Base-by-base conservation (phyloP, 345 rosid genomes). In the Lepidium sativum region DNA sequence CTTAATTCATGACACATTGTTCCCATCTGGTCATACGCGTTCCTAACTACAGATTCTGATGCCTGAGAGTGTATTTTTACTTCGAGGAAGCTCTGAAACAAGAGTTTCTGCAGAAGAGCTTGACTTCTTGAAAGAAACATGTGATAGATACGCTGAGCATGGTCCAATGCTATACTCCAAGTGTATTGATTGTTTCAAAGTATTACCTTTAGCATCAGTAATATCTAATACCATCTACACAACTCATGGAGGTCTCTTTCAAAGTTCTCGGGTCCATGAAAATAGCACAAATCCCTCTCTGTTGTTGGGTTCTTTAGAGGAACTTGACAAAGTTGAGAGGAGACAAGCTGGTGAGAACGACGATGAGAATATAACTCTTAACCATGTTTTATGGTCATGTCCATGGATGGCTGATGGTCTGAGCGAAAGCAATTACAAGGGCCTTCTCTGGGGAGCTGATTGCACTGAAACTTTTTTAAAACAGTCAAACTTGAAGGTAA, bases 181-280 rank as follows among this genome's bases (percentile, higher is more conserved):
- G 49, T 80, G 75, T 42, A 63, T 80, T 8, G 72, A 69, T 50
- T 69, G 75, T 31, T 80, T 80, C 57, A 49, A 42, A 48, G 1
- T 31, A 49, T 67, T 80, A 68, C 84, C 84, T 41, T 67, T 80
- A 57, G 81, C 78, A 12, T 72, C 77, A 1, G 51, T 80, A 27
- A 69, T 80, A 57, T 70, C 64, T 27, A 39, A 69, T 21, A 69
- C 67, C 27, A 60, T 78, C 48, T 78, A 75, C 63, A 72, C 80
- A 60, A 75, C 81, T 7, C 81, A 80, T 58, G 84, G 84, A 39
- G 84, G 84, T 29, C 78, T 80, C 42, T 80, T 78, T 56, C 78
- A 77, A 54, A 71, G 75, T 18, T 54, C 53, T 44, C 43, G 29
- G 4, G 42, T 54, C 67, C 72, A 33, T 11, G 60, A 69, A 37